Evolutionary conservation across 2,329 filamentous ascomycete species (phyloP), one percentile per base, ranked within the genome.

Genomic region (Trichoderma sp.): DNA sequence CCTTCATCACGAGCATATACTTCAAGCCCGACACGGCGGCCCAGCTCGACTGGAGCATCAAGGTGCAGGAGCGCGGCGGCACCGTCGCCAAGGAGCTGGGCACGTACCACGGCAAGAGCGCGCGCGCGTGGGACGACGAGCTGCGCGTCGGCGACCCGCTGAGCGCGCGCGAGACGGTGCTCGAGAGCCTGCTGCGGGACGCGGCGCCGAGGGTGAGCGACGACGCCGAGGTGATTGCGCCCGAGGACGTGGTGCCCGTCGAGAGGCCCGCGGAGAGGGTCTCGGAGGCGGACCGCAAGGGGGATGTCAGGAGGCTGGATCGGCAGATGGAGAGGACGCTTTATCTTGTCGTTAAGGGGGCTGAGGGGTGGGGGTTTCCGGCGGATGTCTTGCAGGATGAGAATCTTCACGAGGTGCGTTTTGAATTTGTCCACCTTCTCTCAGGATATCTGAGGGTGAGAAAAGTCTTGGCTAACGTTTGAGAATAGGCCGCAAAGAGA

Each of bases 1-100:
- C 93, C 1, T 99, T 98, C 78, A 90, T 90, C 64, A 88, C 91
- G 70, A 91, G 91, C 76, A 95, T 98, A 80, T 99, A 96, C 84
- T 96, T 93, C 85, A 96, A 96, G 82, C 88, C 88, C 71, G 91
- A 92, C 74, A 96, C 93, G 12, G 89, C 93, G 1, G 84, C 87
- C 9, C 91, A 93, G 70, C 82, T 92, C 58, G 93, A 97, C 80
- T 98, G 93, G 92, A 91, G 93, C 77, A 85, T 92, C 74, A 96
- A 96, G 79, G 85, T 92, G 68, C 83, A 83, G 71, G 89, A 92
- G 75, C 89, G 94, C 60, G 77, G 82, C 65, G 85, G 88, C 72
- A 90, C 91, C 7, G 85, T 92, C 7, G 90, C 91, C 54, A 88
- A 92, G 74, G 94, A 98, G 77, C 87, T 97, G 69, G 94, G 94